phyloP scores from a whole-genome alignment of 2,329 filamentous ascomycete species.

The Alternaria sp. region DNA sequence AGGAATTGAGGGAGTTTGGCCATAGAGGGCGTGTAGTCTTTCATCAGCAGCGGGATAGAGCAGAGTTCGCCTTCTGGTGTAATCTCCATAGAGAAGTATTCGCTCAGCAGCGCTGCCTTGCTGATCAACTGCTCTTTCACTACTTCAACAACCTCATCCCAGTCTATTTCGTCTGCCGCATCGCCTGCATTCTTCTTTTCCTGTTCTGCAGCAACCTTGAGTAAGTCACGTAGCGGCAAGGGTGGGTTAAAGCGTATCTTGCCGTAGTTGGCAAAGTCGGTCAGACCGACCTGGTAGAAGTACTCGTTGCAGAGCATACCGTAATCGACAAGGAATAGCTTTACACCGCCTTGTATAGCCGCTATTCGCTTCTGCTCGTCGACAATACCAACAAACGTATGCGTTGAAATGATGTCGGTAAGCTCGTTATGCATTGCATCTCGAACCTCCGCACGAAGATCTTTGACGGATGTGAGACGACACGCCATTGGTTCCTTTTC shows the following conservation, averaged over 20 bases:
- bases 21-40: slow-evolving; percentile 84
- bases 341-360: slow-evolving; percentile 92
- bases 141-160: slow-evolving; percentile 68
- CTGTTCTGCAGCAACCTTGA: slow-evolving; percentile 74
- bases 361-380: slow-evolving; percentile 85
- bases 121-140: slow-evolving; percentile 74
- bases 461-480: slow-evolving; percentile 82
- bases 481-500: slow-evolving; percentile 74
- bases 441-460: slow-evolving; percentile 80
- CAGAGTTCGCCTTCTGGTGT: slow-evolving; percentile 77
- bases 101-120: slow-evolving; percentile 82
- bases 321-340: slow-evolving; percentile 92
- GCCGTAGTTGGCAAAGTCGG: slow-evolving; percentile 96
- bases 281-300: slow-evolving; percentile 93
- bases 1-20: slow-evolving; percentile 89
- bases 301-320: slow-evolving; percentile 84
- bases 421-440: slow-evolving; percentile 82
- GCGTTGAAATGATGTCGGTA: slow-evolving; percentile 83
- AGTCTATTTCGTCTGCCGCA: slow-evolving; percentile 64
- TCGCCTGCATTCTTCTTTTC: slow-evolving; percentile 63
- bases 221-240: slow-evolving; percentile 71
- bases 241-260: slow-evolving; percentile 79
- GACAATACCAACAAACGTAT: slow-evolving; percentile 92
- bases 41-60: slow-evolving; percentile 82
- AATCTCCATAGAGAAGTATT: slow-evolving; percentile 91